phyloP scores from a whole-genome alignment of 1,139 yeast species.

The Nakaseomyces glabratus region DNA sequence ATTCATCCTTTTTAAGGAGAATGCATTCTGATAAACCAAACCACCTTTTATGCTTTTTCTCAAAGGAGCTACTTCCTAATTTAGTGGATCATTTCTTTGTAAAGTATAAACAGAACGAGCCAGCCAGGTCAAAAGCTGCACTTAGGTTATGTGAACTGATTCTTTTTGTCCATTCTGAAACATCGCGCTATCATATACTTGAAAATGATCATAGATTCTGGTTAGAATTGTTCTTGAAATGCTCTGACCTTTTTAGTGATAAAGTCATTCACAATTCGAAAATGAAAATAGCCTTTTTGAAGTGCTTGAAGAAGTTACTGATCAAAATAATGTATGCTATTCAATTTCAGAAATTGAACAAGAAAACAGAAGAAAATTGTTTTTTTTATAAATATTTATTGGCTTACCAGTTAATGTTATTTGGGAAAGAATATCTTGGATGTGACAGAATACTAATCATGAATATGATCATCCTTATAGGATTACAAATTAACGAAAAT shows the following conservation, averaged over 20 bases:
- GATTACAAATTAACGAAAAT: conserved; percentile 3
- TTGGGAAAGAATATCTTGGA: conserved; percentile 1
- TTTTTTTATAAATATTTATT: background rate
- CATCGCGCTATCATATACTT: too few species aligned
- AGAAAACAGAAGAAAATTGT: conserved; percentile 1
- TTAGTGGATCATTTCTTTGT: background rate
- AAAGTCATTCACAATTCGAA: background rate
- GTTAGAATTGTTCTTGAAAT: background rate
- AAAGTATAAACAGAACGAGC: too few species aligned
- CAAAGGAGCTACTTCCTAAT: background rate
- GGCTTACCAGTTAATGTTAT: conserved; percentile 2
- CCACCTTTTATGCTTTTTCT: background rate
- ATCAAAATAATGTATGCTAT: background rate
- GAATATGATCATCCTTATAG: conserved; percentile 1
- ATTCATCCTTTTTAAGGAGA: conserved; percentile 9
- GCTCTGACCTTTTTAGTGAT: conserved; percentile 2
- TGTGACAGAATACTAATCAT: background rate
- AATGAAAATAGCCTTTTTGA: background rate
- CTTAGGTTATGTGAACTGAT: too few species aligned
- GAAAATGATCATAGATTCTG: too few species aligned
- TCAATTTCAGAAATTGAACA: conserved; percentile 3
- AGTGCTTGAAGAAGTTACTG: background rate
- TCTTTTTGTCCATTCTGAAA: too few species aligned
- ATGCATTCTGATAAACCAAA: background rate
- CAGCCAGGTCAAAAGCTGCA: too few species aligned